Base-by-base conservation (phyloP, 176 grass and related monocot genomes). In the Rhynchospora breviuscula region DNA sequence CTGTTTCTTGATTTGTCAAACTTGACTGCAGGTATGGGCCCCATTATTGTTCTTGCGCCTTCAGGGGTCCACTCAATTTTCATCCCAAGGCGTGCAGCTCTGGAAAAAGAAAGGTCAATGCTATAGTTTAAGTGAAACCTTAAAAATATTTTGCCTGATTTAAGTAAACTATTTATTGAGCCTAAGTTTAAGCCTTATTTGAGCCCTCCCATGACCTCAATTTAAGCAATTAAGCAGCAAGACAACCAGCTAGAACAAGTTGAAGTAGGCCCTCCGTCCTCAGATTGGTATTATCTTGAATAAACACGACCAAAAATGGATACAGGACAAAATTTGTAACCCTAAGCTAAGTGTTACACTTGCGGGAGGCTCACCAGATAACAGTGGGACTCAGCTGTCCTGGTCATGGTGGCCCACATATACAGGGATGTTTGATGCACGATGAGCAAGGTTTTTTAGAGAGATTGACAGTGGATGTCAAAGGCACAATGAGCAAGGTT, bases 11-110 rank as follows among this genome's bases (percentile, higher is more conserved):
- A 72, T 86, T 90, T 79, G 13, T 99, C 91, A 77, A 94, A 84
- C 63, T 91, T 93, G 6, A 99, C 69, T 4, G 87, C 93, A 0
- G 89, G 89, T 69, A 99, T 93, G 2, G 96, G 96, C 1, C 96
- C 96, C 88, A 93, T 96, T 29, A 90, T 11, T 57, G 93, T 99
- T 84, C 90, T 99, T 4, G 93, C 96, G 22, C 96, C 91, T 2
- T 92, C 85, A n/a, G 88, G 76, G 0, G 67, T 89, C 96, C 97
- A 99, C 68, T 99, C 88, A 52, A 99, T 86, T 65, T 81, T 95
- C 91, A 99, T 93, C 14, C 96, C 91, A 0, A 99, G 88, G 59
- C 80, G 80, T 17, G 77, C 59, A 19, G 96, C 91, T 83, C 96
- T 99, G 67, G 10, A 57, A 26, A 67, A 10, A 40, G 21, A 65